A percentile compares a stretch with the other conserved stretches of the same genome.
phyloP scores from a whole-genome alignment of 148 eudicot genomes.

The Rhododendron griersonianum region DNA sequence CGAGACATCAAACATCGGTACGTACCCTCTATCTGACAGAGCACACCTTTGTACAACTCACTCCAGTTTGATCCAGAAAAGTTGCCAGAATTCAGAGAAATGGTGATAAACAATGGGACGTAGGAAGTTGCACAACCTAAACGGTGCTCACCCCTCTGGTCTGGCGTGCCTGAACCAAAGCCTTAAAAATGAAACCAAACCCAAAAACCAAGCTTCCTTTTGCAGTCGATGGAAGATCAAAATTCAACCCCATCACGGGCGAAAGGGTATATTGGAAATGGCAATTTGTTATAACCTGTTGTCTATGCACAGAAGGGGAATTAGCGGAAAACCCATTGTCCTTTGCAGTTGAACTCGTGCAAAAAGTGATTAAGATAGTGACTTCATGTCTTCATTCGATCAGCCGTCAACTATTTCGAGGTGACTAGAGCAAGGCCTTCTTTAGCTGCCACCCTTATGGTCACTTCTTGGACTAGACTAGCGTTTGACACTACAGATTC shows the following conservation, averaged over 20 bases:
- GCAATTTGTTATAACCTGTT: slow-evolving; percentile 1
- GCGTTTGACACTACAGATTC: background rate
- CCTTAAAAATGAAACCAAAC: background rate
- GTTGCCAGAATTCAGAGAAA: background rate
- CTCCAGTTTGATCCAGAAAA: slow-evolving; percentile 2
- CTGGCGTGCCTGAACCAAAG: slow-evolving; percentile 8
- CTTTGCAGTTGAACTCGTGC: background rate
- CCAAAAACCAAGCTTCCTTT: slow-evolving; percentile 10
- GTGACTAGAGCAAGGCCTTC: slow-evolving; percentile 6
- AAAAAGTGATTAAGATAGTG: background rate
- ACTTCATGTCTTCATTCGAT: background rate
- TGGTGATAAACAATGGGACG: background rate
- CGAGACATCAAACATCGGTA: background rate
- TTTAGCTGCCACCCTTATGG: background rate
- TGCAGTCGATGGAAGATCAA: slow-evolving; percentile 8
- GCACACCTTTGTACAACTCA: background rate
- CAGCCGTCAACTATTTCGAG: background rate
- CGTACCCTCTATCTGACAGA: background rate
- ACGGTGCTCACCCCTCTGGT: slow-evolving; percentile 1
- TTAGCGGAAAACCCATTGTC: background rate
- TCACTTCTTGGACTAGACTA: no score
- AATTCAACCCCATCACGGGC: background rate
- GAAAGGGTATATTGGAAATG: background rate
- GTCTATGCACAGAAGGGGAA: background rate
- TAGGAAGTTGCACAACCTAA: background rate